These are phyloP conservation scores for Curvularia spicifera DNA, from an alignment of 2,329 filamentous ascomycete genomes.

Conservation along the genomic window DNA sequence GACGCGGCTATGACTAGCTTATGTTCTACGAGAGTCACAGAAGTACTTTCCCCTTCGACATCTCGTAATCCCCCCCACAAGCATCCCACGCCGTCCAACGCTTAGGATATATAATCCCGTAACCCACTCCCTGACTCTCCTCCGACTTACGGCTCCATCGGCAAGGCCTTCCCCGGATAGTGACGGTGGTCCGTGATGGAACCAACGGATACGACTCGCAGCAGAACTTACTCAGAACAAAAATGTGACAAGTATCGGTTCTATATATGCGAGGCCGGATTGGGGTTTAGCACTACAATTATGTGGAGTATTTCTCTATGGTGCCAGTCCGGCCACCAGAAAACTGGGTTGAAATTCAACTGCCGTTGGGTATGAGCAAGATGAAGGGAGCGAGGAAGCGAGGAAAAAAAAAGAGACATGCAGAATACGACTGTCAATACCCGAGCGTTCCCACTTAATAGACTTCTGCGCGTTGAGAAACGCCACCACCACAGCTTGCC, in stretches of 20 bases:
- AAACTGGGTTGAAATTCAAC: neutral
- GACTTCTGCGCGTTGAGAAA: neutral
- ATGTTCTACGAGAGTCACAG: neutral
- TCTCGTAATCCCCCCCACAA: no score
- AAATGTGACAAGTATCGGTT: neutral
- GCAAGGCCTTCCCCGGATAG: neutral
- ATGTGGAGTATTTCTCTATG: no score
- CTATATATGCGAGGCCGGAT: neutral
- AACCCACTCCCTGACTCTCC: neutral
- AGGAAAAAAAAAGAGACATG: neutral
- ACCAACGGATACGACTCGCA: neutral
- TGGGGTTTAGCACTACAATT: no score
- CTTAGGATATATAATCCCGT: neutral
- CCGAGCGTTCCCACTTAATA: neutral
- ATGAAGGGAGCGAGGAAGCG: no score
- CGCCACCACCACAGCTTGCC: neutral
- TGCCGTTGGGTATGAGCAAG: neutral
- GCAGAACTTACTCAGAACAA: neutral
- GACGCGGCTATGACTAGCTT: neutral
- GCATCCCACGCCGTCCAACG: no score
- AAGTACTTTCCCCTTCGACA: no score
- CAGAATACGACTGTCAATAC: neutral
- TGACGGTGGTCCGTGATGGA: neutral
- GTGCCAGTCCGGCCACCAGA: neutral
- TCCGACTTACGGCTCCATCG: neutral